These are phyloP conservation scores for Sorghum bicolor DNA, from an alignment of 176 grass and related monocot species.

Conservation along the genomic window DNA sequence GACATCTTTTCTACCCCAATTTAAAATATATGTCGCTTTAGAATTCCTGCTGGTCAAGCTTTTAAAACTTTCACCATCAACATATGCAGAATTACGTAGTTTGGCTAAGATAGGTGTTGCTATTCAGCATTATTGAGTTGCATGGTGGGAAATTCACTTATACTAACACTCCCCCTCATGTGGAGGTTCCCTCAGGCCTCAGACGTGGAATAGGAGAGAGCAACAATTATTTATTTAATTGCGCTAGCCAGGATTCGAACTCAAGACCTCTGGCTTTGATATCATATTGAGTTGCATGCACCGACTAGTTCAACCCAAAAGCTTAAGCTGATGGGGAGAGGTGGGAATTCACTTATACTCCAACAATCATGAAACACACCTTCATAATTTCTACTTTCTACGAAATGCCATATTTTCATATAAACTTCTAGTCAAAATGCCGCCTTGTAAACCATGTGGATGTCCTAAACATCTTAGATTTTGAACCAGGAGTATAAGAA, in stretches of 20 bases:
- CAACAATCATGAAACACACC: not conserved
- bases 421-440: not conserved
- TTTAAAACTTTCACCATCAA: not conserved
- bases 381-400: not conserved
- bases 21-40: not conserved
- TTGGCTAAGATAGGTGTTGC: not conserved
- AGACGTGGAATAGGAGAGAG: not conserved
- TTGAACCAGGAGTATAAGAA: constrained; percentile 1
- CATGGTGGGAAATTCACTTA: not conserved
- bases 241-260: not conserved
- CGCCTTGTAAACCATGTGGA: not conserved
- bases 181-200: not conserved
- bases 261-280: not conserved
- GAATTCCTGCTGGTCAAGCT: not conserved
- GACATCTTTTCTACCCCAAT: constrained; percentile 9
- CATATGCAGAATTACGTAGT: not conserved
- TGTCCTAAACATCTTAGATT: not conserved
- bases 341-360: not conserved
- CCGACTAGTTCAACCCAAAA: not conserved
- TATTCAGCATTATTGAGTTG: not conserved
- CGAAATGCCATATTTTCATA: not conserved
- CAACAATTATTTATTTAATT: not conserved
- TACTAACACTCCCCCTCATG: not conserved
- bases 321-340: not conserved
- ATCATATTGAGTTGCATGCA: not conserved